Conservation (phyloP, 23 red algal genomes). For the Gracilaria domingensis region DNA sequence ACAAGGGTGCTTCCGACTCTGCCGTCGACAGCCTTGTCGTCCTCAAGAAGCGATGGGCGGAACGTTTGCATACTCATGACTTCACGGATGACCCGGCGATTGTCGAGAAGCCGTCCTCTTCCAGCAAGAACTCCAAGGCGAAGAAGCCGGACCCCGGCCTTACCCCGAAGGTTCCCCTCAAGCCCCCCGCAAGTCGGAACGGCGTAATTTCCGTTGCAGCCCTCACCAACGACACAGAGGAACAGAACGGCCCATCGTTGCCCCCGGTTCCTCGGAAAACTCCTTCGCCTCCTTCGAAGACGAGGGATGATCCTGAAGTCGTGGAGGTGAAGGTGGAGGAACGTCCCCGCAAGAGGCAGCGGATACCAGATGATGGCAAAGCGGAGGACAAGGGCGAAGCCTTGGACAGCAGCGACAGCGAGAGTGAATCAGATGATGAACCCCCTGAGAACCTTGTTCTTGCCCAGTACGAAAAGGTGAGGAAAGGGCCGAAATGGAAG, state of each 20-base stretch:
- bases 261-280: constrained; percentile 29
- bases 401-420: constrained; percentile 74
- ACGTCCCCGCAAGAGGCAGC: constrained; percentile 47
- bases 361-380: constrained; percentile 44
- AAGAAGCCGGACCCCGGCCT: constrained; percentile 50
- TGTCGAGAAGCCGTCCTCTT: constrained; percentile 60
- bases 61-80: constrained; percentile 67
- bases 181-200: constrained; percentile 39
- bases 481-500: constrained; percentile 84
- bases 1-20: constrained; percentile 49
- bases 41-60: constrained; percentile 61
- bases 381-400: constrained; percentile 54
- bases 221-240: constrained; percentile 47
- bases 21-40: constrained; percentile 50
- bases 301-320: constrained; percentile 5
- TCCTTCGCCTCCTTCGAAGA: not conserved
- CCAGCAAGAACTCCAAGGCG: constrained; percentile 11
- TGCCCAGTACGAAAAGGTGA: constrained; percentile 81
- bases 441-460: constrained; percentile 74
- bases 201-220: constrained; percentile 48
- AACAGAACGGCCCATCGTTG: not conserved
- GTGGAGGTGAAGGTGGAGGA: constrained; percentile 31
- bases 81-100: constrained; percentile 74
- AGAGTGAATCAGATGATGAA: constrained; percentile 66
- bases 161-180: constrained; percentile 47